A percentile compares a stretch with the other conserved stretches of the same genome.
Conservation (phyloP, 441 rosid genomes). For the Gossypium armourianum region DNA sequence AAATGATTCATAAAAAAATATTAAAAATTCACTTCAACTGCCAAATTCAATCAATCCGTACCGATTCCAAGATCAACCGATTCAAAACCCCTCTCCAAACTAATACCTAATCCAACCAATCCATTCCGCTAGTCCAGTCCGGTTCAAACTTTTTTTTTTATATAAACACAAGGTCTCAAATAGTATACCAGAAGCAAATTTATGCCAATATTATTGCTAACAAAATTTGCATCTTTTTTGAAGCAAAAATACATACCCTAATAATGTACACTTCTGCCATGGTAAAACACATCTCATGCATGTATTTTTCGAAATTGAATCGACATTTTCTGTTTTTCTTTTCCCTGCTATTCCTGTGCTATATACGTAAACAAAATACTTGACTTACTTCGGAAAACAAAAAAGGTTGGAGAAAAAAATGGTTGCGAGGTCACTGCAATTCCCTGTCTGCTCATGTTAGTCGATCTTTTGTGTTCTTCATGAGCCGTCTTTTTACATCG, state of each 20-base stretch:
- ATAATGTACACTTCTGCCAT: constrained; percentile 40
- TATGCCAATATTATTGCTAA: constrained; percentile 9
- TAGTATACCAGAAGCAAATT: background rate
- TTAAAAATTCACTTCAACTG: too few species aligned
- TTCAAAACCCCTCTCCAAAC: too few species aligned
- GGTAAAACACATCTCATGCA: constrained; percentile 25
- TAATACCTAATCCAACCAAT: too few species aligned
- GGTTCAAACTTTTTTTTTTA: too few species aligned
- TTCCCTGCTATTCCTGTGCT: constrained; percentile 24
- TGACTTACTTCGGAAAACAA: constrained; percentile 14
- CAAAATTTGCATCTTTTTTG: background rate
- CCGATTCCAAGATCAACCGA: too few species aligned
- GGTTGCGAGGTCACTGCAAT: constrained; percentile 20
- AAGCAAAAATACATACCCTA: constrained; percentile 35
- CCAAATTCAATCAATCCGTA: too few species aligned
- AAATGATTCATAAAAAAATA: too few species aligned
- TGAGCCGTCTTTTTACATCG: constrained; percentile 15
- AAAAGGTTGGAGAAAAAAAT: constrained; percentile 17
- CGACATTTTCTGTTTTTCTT: constrained; percentile 15
- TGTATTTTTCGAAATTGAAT: constrained; percentile 23
- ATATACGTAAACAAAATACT: constrained; percentile 38
- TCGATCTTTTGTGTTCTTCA: constrained; percentile 28
- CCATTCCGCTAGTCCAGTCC: too few species aligned
- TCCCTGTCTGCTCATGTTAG: constrained; percentile 25
- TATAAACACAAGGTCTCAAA: background rate